Evolutionary conservation across 768 basidiomycete genomes (phyloP).

Genomic region (Agrocybe pediades): DNA sequence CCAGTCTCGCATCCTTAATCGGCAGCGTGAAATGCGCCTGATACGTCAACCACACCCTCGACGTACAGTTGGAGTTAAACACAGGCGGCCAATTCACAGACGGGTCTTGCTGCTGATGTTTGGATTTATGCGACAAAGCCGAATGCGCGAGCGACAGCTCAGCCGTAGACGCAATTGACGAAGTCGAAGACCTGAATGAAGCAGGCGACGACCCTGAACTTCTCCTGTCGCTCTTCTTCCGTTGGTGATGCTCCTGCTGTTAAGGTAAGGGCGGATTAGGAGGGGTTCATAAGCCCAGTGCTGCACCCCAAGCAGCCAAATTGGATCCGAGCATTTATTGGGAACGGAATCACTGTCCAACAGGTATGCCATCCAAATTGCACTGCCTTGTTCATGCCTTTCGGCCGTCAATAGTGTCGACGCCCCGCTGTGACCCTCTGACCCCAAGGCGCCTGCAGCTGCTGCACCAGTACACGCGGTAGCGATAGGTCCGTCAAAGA

Average conservation of each 20-base stretch:
- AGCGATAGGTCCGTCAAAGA: conserved; percentile 74
- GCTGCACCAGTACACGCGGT: conserved; percentile 56
- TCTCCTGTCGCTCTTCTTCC: not conserved
- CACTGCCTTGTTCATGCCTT: conserved; percentile 72
- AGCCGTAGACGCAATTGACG: conserved; percentile 27
- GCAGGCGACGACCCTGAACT: conserved; percentile 36
- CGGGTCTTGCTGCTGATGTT: conserved; percentile 32
- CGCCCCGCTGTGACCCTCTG: conserved; percentile 27
- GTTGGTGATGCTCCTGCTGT: conserved; percentile 16
- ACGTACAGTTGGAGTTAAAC: conserved; percentile 89
- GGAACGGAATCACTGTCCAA: conserved; percentile 87
- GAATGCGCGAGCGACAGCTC: conserved; percentile 25
- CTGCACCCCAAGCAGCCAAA: conserved; percentile 87
- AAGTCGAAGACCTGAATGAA: conserved; percentile 45
- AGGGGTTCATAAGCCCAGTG: conserved; percentile 72
- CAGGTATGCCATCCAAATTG: conserved; percentile 82
- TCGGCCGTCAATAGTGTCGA: conserved; percentile 64
- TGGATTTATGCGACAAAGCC: conserved; percentile 11
- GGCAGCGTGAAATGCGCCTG: conserved; percentile 77
- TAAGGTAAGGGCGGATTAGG: not conserved
- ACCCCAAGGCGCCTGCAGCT: conserved; percentile 27
- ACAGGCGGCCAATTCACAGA: conserved; percentile 70
- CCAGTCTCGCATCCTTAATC: conserved; percentile 63
- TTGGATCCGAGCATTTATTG: conserved; percentile 79
- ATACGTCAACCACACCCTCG: conserved; percentile 90